Conservation (phyloP, 306 rosid genomes). For the Prunus dulcis region DNA sequence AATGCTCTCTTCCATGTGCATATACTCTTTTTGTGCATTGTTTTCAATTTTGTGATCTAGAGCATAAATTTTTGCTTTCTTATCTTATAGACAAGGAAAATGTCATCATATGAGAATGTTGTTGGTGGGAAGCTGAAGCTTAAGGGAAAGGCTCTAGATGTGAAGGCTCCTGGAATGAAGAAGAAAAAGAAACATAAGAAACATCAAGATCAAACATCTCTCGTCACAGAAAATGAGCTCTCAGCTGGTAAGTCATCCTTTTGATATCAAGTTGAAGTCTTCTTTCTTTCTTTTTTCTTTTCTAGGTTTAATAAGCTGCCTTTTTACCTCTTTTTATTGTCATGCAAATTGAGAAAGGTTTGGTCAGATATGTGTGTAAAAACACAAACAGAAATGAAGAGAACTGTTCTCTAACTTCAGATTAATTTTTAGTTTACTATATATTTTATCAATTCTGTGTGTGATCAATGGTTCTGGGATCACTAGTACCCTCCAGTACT, state of each 20-base stretch:
- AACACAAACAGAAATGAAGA: neutral
- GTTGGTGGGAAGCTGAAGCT: constrained; percentile 93
- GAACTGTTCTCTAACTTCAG: neutral
- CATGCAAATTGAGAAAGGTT: constrained; percentile 1
- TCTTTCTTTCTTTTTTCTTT: neutral
- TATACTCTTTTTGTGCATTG: neutral
- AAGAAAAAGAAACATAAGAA: constrained; percentile 79
- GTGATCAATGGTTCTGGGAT: neutral
- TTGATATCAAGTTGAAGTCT: neutral
- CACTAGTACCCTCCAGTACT: neutral
- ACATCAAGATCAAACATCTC: constrained; percentile 48
- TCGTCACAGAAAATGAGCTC: constrained; percentile 46
- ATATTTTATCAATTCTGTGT: too few relatives aligned
- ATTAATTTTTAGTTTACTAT: neutral
- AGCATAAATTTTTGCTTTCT: neutral
- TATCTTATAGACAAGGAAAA: constrained; percentile 28
- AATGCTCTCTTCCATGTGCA: neutral
- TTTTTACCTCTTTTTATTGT: neutral
- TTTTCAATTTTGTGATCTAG: neutral
- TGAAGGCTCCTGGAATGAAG: constrained; percentile 81
- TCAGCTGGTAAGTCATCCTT: constrained; percentile 46
- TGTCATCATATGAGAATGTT: constrained; percentile 81
- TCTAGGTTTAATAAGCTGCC: neutral
- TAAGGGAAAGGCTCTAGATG: constrained; percentile 99
- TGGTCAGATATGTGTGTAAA: neutral